Percentiles rank a stretch among this genome's conserved stretches.
Conservation (phyloP, 208 protist species). For the Acanthamoeba divionensis region DNA sequence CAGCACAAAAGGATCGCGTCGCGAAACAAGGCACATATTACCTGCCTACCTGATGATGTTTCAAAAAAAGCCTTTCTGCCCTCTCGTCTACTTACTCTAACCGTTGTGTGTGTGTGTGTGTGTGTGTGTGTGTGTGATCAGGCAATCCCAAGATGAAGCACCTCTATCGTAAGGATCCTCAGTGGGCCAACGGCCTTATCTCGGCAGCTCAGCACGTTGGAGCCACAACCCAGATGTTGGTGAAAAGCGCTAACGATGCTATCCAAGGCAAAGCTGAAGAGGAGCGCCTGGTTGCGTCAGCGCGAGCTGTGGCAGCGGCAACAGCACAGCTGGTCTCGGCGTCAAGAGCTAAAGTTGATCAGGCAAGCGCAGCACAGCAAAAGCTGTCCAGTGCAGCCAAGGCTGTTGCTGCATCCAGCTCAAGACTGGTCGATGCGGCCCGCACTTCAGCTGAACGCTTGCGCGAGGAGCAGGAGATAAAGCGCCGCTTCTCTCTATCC, state of each 20-base stretch:
- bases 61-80: too few relatives aligned
- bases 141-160: slow-evolving; percentile 56
- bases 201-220: background rate
- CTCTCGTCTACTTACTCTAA: too few relatives aligned
- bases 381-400: background rate
- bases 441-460: background rate
- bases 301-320: background rate
- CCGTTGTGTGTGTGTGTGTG: too few relatives aligned
- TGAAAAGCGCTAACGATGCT: background rate
- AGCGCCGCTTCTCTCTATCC: slow-evolving; percentile 14
- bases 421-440: slow-evolving; percentile 32
- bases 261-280: slow-evolving; percentile 6
- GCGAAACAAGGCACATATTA: background rate
- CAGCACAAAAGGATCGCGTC: slow-evolving; percentile 29
- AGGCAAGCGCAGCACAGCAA: background rate
- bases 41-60: too few relatives aligned
- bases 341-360: slow-evolving; percentile 6
- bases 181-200: slow-evolving; percentile 45
- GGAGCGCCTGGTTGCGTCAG: background rate
- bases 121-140: too few relatives aligned
- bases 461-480: slow-evolving; percentile 9
- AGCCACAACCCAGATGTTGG: background rate
- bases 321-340: slow-evolving; percentile 46
- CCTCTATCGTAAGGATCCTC: slow-evolving; percentile 46
- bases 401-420: background rate